These are phyloP conservation scores for Diphasiastrum complanatum DNA, from an alignment of 83 land plant species.

Conservation along the genomic window DNA sequence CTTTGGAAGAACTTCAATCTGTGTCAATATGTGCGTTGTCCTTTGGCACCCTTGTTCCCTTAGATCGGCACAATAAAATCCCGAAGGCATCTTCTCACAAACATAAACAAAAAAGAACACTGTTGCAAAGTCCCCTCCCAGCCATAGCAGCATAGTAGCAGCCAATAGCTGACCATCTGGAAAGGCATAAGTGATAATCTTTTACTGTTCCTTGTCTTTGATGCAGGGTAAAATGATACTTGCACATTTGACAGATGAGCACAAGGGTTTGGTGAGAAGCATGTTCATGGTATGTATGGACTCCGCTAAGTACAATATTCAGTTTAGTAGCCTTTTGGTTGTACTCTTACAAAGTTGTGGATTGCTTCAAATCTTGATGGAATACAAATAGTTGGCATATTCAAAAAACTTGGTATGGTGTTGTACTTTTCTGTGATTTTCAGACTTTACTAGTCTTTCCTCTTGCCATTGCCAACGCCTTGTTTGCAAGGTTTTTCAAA, in stretches of 20 bases:
- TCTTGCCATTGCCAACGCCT: conserved; percentile 12
- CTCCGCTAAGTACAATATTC: neutral
- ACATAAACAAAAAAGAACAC: too few relatives aligned
- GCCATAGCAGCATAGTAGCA: too few relatives aligned
- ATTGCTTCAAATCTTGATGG: neutral
- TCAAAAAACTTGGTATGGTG: neutral
- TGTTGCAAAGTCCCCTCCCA: too few relatives aligned
- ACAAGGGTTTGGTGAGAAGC: conserved; percentile 4
- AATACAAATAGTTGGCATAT: neutral
- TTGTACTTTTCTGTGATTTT: neutral
- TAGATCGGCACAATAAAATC: too few relatives aligned
- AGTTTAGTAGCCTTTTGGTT: neutral
- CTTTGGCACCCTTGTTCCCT: too few relatives aligned
- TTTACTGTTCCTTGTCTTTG: neutral
- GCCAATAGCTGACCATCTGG: too few relatives aligned
- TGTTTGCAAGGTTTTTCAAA: neutral
- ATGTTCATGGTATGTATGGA: conserved; percentile 3
- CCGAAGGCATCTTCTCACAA: too few relatives aligned
- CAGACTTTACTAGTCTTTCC: conserved; percentile 11
- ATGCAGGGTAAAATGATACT: conserved; percentile 8
- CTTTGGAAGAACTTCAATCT: too few relatives aligned
- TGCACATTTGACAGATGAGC: conserved; percentile 10
- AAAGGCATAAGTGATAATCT: too few relatives aligned
- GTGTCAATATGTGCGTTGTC: too few relatives aligned
- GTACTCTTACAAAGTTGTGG: neutral